Conservation (phyloP, 148 eudicot genomes). For the Cornus florida region DNA sequence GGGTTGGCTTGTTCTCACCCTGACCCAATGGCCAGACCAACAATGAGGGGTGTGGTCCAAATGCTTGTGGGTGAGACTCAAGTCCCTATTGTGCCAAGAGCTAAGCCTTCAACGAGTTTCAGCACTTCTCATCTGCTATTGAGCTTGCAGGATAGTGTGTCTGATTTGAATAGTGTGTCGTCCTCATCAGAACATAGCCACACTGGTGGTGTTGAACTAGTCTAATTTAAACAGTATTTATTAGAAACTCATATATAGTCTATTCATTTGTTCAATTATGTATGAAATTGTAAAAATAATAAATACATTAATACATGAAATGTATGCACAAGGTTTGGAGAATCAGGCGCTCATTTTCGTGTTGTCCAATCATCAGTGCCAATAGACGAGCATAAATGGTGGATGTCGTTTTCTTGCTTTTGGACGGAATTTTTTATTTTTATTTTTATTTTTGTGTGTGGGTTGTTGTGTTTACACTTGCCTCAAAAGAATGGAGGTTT, state of each 20-base stretch:
- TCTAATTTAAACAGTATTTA: conserved; percentile 6
- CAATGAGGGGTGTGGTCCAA: conserved; percentile 64
- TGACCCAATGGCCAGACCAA: conserved; percentile 60
- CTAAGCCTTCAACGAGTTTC: conserved; percentile 59
- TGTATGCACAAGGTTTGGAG: not conserved
- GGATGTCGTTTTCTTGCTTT: conserved; percentile 21
- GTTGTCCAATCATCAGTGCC: not conserved
- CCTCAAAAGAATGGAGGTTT: conserved; percentile 31
- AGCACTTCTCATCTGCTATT: conserved; percentile 63
- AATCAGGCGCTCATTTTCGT: not conserved
- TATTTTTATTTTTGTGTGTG: not conserved
- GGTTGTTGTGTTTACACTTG: conserved; percentile 32
- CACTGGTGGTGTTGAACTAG: conserved; percentile 15
- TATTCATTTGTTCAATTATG: conserved; percentile 9
- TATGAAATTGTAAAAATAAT: not conserved
- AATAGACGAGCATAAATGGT: not conserved
- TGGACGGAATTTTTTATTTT: not conserved
- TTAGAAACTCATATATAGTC: not conserved
- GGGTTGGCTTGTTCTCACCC: conserved; percentile 81
- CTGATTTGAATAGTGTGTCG: conserved; percentile 72
- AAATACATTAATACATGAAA: not conserved
- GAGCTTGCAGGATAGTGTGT: conserved; percentile 79
- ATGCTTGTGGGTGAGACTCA: conserved; percentile 73
- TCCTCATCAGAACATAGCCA: conserved; percentile 56
- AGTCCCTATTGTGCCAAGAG: conserved; percentile 64